Conservation (phyloP, 345 rosid species). For the Streptanthus diversifolius region DNA sequence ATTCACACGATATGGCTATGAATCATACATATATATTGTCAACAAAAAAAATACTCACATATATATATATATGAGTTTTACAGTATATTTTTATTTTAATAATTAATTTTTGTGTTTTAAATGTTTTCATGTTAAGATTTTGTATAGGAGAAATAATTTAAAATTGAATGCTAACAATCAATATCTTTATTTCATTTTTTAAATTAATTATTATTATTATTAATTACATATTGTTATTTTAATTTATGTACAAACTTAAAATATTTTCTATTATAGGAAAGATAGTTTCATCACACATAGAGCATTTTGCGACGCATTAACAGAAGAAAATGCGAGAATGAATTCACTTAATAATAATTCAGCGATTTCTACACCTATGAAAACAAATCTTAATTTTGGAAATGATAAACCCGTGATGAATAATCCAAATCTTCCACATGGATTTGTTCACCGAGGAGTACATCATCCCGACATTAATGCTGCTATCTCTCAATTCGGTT, state of each 20-base stretch:
- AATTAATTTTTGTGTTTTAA: slow-evolving; percentile 17
- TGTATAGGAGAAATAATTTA: slow-evolving; percentile 39
- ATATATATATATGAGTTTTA: background rate
- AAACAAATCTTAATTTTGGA: slow-evolving; percentile 60
- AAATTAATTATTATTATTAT: background rate
- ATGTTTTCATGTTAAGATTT: slow-evolving; percentile 26
- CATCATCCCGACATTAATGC: slow-evolving; percentile 44
- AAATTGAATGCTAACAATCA: slow-evolving; percentile 37
- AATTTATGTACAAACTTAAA: background rate
- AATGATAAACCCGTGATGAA: slow-evolving; percentile 31
- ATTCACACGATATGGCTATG: slow-evolving; percentile 8
- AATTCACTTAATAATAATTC: slow-evolving; percentile 38
- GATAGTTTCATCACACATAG: slow-evolving; percentile 95
- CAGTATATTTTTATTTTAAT: background rate
- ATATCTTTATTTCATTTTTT: slow-evolving; percentile 14
- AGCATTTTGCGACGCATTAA: slow-evolving; percentile 91
- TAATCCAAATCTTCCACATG: slow-evolving; percentile 46
- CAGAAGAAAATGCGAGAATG: slow-evolving; percentile 74
- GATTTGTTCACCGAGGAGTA: slow-evolving; percentile 44
- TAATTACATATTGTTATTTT: background rate
- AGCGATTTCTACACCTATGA: background rate
- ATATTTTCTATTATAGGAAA: slow-evolving; percentile 52
- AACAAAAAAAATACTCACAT: background rate
- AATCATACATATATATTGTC: background rate
- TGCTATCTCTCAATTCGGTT: slow-evolving; percentile 44